Conservation (phyloP, 441 rosid species). For the Aleurites moluccanus region DNA sequence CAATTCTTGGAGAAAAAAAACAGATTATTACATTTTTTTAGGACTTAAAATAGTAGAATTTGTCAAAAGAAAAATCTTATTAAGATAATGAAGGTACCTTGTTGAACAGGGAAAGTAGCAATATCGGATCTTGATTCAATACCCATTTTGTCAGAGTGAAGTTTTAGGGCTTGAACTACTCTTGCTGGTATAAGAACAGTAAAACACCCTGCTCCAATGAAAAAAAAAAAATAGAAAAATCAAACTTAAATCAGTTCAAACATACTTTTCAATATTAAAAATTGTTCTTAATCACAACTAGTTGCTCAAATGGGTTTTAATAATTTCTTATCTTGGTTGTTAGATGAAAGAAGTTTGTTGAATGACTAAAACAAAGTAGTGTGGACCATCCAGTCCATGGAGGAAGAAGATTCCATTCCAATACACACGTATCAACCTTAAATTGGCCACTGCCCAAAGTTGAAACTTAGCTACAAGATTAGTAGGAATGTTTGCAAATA, state of each 20-base stretch:
- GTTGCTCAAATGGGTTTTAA: neutral
- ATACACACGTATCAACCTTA: slow-evolving; percentile 19
- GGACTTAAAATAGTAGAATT: no score
- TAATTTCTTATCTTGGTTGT: neutral
- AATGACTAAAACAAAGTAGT: slow-evolving; percentile 4
- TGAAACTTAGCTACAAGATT: slow-evolving; percentile 20
- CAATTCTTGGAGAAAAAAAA: no score
- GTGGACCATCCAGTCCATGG: slow-evolving; percentile 21
- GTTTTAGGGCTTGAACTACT: slow-evolving; percentile 69
- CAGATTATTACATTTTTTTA: no score
- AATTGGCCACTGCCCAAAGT: slow-evolving; percentile 18
- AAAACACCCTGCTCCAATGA: slow-evolving; percentile 49
- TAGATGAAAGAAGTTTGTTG: slow-evolving; percentile 12
- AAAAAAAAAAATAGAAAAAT: neutral
- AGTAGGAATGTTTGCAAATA: slow-evolving; percentile 41
- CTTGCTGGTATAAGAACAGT: slow-evolving; percentile 76
- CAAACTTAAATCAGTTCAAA: neutral
- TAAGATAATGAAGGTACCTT: slow-evolving; percentile 36
- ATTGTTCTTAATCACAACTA: neutral
- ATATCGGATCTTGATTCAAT: slow-evolving; percentile 43
- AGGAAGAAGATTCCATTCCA: slow-evolving; percentile 42
- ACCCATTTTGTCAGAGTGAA: slow-evolving; percentile 70
- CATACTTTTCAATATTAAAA: neutral
- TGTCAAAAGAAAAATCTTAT: neutral
- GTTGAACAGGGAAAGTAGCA: slow-evolving; percentile 38